Base-by-base conservation (phyloP, 805 yeast genomes). In the Suhomyces prunicola region DNA sequence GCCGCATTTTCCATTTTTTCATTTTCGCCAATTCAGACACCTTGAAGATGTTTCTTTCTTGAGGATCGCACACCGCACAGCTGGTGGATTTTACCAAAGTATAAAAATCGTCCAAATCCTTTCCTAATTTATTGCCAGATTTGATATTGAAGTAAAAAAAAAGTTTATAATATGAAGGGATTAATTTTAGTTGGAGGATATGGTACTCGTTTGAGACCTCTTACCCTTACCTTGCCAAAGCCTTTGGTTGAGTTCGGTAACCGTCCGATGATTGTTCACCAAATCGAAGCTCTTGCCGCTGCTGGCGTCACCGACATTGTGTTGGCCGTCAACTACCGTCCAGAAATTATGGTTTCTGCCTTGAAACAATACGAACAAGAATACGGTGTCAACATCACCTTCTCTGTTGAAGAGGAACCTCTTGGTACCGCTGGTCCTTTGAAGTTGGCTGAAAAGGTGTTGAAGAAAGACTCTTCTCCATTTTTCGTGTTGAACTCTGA, bases 301-400 rank as follows among this genome's bases (percentile, higher is more conserved):
- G 99, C 99, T 63, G 99, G 99, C 71, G 97, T 94, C 72, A 94
- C 97, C 55, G 99, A 94, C 76, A 92, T 94, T 65, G 99, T 94
- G 45, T 79, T 94, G 65, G 99, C 99, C 57, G 99, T 94, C 64
- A 94, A 94, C 86, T 94, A 94, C 86, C 88, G 97, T 76, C 99
- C 99, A 57, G 99, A 94, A 80, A 96, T 91, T 61, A 94, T 94
- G 99, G 98, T 93, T 60, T 86, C 88, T 63, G 87, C 98, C 57
- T 83, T 94, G 69, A 82, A 94, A 78, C 85, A 92, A 77, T 94
- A 93, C 83, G 98, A 94, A 80, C 79, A 86, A 70, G 90, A 86
- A 74, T 94, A 90, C 76, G 97, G 97, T 73, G 96, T 94, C 60
- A 79, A 81, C 65, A 94, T 94, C 77, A 91, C 97, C 53, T 94